A percentile compares a stretch with the other conserved stretches of the same genome.
Evolutionary conservation across 495 filamentous ascomycete species (phyloP).

Genomic region (Paragyromitra xinjiangensis): DNA sequence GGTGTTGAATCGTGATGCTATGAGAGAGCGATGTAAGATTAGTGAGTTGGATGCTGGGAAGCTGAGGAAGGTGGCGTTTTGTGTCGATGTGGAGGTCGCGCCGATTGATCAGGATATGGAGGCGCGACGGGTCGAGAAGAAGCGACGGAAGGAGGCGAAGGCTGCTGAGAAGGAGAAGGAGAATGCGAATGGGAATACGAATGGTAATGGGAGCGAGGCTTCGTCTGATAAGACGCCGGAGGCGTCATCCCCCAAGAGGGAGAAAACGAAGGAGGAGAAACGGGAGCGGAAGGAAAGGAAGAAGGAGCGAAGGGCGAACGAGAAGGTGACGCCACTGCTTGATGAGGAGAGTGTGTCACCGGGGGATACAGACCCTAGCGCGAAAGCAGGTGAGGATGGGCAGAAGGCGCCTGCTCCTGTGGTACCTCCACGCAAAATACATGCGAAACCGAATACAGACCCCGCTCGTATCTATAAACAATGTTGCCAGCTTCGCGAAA

Average conservation of each 20-base stretch:
- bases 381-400: constrained; percentile 20
- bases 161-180: constrained; percentile 47
- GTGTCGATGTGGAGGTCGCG: constrained; percentile 96
- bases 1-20: constrained; percentile 84
- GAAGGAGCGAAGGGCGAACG: constrained; percentile 60
- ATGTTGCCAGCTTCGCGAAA: constrained; percentile 93
- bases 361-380: not conserved
- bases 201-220: constrained; percentile 16
- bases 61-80: constrained; percentile 87
- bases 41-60: constrained; percentile 81
- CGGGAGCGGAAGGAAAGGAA: constrained; percentile 72
- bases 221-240: not conserved
- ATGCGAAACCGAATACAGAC: constrained; percentile 78
- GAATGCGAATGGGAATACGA: constrained; percentile 37
- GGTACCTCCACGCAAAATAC: constrained; percentile 64
- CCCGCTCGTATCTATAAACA: constrained; percentile 91
- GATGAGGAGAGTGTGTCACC: constrained; percentile 15
- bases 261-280: constrained; percentile 63
- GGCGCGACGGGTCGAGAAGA: constrained; percentile 35
- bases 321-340: constrained; percentile 38
- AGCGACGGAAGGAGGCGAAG: constrained; percentile 48
- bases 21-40: constrained; percentile 80
- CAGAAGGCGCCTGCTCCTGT: constrained; percentile 56
- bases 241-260: constrained; percentile 51
- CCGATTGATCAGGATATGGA: constrained; percentile 55